A percentile compares a stretch with the other conserved stretches of the same genome.
These are phyloP conservation scores for Metroxylon sagu DNA, from an alignment of 176 grass and related monocot species.

Conservation along the genomic window DNA sequence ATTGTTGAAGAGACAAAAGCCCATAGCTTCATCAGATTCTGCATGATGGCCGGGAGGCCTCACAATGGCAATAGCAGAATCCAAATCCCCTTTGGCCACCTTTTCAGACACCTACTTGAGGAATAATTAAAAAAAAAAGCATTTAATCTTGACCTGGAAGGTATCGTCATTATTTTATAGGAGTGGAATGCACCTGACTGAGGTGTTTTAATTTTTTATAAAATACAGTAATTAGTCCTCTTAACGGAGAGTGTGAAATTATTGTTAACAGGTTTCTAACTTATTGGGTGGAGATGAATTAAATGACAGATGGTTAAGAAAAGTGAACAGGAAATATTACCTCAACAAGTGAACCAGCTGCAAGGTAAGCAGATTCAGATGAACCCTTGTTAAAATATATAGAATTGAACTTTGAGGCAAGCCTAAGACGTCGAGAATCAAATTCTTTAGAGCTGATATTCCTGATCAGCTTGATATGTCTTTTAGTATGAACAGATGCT, in stretches of 20 bases:
- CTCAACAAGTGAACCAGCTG: slow-evolving; percentile 80
- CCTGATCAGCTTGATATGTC: slow-evolving; percentile 71
- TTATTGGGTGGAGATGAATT: too few species aligned
- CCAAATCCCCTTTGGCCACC: slow-evolving; percentile 69
- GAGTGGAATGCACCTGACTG: too few species aligned
- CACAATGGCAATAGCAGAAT: slow-evolving; percentile 82
- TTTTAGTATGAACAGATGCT: slow-evolving; percentile 61
- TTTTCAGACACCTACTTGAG: slow-evolving; percentile 75
- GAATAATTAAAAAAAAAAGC: slow-evolving; percentile 1
- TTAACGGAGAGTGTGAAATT: too few species aligned
- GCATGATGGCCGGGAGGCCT: slow-evolving; percentile 97
- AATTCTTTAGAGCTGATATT: slow-evolving; percentile 66
- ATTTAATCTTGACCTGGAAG: background rate
- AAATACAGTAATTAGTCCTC: too few species aligned
- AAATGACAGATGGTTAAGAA: too few species aligned
- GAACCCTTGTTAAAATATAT: slow-evolving; percentile 95
- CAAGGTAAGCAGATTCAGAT: slow-evolving; percentile 82
- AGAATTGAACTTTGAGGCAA: slow-evolving; percentile 64
- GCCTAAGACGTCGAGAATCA: slow-evolving; percentile 44
- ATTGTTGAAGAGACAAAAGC: slow-evolving; percentile 99
- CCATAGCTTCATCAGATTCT: slow-evolving; percentile 78
- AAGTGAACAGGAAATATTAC: slow-evolving; percentile 22
- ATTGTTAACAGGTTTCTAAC: too few species aligned
- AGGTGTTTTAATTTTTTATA: too few species aligned
- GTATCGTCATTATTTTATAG: too few species aligned